Evolutionary conservation across 768 basidiomycete species (phyloP).

Genomic region (Lepiota venenata): DNA sequence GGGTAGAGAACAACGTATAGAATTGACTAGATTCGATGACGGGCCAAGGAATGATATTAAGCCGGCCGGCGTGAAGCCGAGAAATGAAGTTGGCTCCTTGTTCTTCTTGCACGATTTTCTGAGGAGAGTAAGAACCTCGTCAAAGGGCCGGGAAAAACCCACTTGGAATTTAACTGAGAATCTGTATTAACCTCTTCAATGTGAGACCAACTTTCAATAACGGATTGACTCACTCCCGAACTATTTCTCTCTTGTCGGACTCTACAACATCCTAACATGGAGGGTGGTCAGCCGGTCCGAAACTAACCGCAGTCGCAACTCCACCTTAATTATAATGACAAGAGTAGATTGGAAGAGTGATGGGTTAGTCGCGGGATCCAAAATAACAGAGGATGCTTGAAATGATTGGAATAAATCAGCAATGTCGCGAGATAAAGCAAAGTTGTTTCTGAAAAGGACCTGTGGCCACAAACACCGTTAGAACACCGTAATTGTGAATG

Average conservation of each 20-base stretch:
- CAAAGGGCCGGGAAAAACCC: background rate
- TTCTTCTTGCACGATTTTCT: constrained; percentile 60
- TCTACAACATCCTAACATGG: constrained; percentile 57
- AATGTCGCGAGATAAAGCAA: constrained; percentile 58
- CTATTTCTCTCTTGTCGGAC: constrained; percentile 55
- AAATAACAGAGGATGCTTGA: constrained; percentile 51
- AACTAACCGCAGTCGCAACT: background rate
- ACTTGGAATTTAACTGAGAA: constrained; percentile 51
- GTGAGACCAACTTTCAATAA: background rate
- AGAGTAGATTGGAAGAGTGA: constrained; percentile 56
- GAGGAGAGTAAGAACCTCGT: constrained; percentile 8
- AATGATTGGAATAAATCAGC: constrained; percentile 60
- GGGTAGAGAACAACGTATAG: constrained; percentile 46
- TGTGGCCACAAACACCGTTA: constrained; percentile 17
- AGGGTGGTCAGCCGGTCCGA: background rate
- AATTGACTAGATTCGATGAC: constrained; percentile 63
- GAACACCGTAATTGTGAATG: background rate
- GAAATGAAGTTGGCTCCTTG: constrained; percentile 63
- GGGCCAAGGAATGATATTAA: constrained; percentile 64
- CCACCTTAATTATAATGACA: constrained; percentile 61
- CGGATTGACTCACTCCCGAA: constrained; percentile 41
- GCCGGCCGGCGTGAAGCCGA: constrained; percentile 49
- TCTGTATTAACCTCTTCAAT: constrained; percentile 22
- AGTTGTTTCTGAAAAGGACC: constrained; percentile 67
- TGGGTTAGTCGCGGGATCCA: constrained; percentile 58